A percentile compares a stretch with the other conserved stretches of the same genome.
Evolutionary conservation across 768 basidiomycete genomes (phyloP).

Genomic region (Steccherinum ochraceum): DNA sequence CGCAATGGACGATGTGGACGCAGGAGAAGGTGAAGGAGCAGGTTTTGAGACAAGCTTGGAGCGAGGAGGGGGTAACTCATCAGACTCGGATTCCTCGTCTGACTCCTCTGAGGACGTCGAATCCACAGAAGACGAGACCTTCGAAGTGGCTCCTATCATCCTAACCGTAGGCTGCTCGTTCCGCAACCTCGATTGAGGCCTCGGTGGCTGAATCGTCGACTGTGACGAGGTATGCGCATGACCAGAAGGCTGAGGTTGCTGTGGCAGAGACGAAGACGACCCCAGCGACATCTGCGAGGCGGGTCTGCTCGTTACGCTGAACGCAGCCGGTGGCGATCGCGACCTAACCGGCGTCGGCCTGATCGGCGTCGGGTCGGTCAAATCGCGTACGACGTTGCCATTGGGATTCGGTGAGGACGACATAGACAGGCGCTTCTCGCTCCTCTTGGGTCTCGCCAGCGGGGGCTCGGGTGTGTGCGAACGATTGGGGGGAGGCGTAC

Average conservation of each 20-base stretch:
- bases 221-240: slow-evolving; percentile 12
- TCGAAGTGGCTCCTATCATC: slow-evolving; percentile 3
- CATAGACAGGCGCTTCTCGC: slow-evolving; percentile 12
- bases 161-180: slow-evolving; percentile 4
- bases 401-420: slow-evolving; percentile 15
- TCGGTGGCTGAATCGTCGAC: slow-evolving; percentile 2
- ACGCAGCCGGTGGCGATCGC: slow-evolving; percentile 25
- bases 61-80: not conserved
- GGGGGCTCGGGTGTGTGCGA: not conserved
- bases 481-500: slow-evolving; percentile 6
- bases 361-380: slow-evolving; percentile 21
- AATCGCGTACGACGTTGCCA: slow-evolving; percentile 19
- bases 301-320: slow-evolving; percentile 30
- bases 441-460: slow-evolving; percentile 1
- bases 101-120: not conserved
- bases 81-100: not conserved
- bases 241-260: not conserved
- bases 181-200: not conserved
- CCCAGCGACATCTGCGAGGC: slow-evolving; percentile 20
- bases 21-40: not conserved
- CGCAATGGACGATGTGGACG: not conserved
- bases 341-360: slow-evolving; percentile 26
- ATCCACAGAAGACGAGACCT: not conserved
- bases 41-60: not conserved
- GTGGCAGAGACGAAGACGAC: slow-evolving; percentile 4